phyloP scores from a whole-genome alignment of 768 basidiomycete genomes.

The Pleurotus djamor region DNA sequence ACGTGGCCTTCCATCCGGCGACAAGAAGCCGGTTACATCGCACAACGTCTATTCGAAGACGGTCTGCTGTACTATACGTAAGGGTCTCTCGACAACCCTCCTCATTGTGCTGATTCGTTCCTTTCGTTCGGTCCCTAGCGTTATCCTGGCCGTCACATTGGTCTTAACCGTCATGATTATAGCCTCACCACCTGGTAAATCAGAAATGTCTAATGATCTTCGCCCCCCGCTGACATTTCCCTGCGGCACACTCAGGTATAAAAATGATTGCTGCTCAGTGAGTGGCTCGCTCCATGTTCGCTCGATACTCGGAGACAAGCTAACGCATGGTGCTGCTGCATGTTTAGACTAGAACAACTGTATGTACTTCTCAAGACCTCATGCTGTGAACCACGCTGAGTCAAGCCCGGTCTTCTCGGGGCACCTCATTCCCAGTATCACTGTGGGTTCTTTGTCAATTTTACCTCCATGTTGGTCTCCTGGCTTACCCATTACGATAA shows the following conservation, averaged over 20 bases:
- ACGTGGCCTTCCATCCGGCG: conserved; percentile 31
- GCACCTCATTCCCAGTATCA: conserved; percentile 11
- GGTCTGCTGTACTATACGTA: conserved; percentile 47
- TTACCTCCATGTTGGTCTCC: not conserved
- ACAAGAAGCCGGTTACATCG: conserved; percentile 32
- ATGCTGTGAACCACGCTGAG: not conserved
- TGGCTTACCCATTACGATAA: no score
- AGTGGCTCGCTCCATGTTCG: conserved; percentile 13
- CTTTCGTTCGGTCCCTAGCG: conserved; percentile 20
- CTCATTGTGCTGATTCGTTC: not conserved
- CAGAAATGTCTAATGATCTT: not conserved
- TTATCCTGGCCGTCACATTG: conserved; percentile 41
- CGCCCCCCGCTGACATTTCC: not conserved
- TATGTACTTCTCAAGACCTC: conserved; percentile 19
- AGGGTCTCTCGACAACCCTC: not conserved
- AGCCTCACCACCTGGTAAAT: conserved; percentile 26
- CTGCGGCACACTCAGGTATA: conserved; percentile 21
- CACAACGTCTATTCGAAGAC: conserved; percentile 40
- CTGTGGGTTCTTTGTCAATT: conserved; percentile 15
- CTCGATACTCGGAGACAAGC: not conserved
- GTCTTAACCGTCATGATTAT: conserved; percentile 45
- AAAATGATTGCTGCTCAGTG: conserved; percentile 51
- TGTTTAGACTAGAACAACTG: conserved; percentile 34
- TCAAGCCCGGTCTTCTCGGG: conserved; percentile 16
- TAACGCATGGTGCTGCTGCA: conserved; percentile 10